Conservation (phyloP, 164 flowering plant species). For the Vitis rupestris region DNA sequence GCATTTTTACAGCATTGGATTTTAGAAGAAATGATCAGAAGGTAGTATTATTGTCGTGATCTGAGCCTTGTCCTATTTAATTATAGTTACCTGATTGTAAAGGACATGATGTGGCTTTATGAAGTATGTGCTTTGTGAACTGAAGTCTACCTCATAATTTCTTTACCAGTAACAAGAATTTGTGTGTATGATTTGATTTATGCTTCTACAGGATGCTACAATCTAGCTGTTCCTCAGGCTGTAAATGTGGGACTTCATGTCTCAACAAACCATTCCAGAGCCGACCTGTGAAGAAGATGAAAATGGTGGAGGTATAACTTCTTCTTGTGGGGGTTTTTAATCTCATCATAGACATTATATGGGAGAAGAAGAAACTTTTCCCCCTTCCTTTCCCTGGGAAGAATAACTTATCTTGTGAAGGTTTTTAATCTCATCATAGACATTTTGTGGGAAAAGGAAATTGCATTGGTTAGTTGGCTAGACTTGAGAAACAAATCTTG, state of each 20-base stretch:
- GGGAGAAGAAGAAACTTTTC: background rate
- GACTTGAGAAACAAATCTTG: constrained; percentile 43
- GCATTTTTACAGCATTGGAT: too few species aligned
- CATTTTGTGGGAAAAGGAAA: background rate
- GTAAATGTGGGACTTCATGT: constrained; percentile 85
- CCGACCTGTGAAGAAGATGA: constrained; percentile 86
- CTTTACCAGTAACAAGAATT: background rate
- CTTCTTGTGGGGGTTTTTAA: constrained; percentile 1
- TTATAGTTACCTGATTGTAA: too few species aligned
- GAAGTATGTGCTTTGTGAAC: too few species aligned
- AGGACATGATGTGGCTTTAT: too few species aligned
- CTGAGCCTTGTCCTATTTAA: too few species aligned
- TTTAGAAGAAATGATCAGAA: too few species aligned
- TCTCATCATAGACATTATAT: background rate
- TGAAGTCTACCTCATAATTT: too few species aligned
- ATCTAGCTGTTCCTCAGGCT: constrained; percentile 87
- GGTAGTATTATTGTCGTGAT: too few species aligned
- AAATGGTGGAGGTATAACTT: constrained; percentile 68
- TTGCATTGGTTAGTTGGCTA: too few species aligned
- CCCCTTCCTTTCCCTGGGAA: constrained; percentile 23
- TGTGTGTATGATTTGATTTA: background rate
- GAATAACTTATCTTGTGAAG: constrained; percentile 29
- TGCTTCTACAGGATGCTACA: constrained; percentile 74
- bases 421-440: background rate
- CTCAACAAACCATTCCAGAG: constrained; percentile 87